Evolutionary conservation across 345 rosid species (phyloP).

Genomic region (Firmiana major): DNA sequence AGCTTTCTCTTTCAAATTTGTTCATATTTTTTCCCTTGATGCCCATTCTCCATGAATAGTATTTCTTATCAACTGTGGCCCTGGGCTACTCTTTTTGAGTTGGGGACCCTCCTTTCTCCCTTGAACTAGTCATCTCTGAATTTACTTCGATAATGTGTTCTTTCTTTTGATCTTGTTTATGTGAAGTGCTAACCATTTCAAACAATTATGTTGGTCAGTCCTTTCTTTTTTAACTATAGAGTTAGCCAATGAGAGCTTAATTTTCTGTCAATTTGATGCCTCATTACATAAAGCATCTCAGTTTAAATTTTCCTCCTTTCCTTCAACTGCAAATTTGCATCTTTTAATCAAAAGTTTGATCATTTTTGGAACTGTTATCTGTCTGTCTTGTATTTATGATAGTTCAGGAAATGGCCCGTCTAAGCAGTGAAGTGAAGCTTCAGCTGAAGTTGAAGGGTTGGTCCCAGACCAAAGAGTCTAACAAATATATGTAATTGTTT

Average conservation of each 20-base stretch:
- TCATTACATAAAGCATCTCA: background rate
- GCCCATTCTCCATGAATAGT: background rate
- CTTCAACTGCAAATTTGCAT: background rate
- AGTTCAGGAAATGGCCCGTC: conserved; percentile 22
- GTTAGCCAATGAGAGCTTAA: background rate
- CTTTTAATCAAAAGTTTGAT: background rate
- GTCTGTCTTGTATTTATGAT: conserved; percentile 17
- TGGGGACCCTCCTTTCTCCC: background rate
- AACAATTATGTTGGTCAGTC: background rate
- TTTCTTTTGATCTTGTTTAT: background rate
- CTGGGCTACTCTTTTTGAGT: conserved; percentile 7
- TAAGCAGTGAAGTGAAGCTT: conserved; percentile 17
- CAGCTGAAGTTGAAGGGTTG: conserved; percentile 24
- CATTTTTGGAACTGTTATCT: background rate
- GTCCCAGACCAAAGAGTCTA: conserved; percentile 24
- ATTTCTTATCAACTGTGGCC: conserved; percentile 2
- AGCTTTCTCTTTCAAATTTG: background rate
- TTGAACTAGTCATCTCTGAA: background rate
- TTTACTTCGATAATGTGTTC: background rate
- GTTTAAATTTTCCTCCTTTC: background rate
- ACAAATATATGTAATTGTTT: conserved; percentile 25
- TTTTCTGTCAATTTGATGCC: background rate
- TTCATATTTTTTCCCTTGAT: background rate
- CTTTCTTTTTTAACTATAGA: background rate
- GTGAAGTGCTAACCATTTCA: background rate